Evolutionary conservation across 257 asterid genomes (phyloP), one percentile per base, ranked within the genome.

Genomic region (Rehmannia glutinosa): DNA sequence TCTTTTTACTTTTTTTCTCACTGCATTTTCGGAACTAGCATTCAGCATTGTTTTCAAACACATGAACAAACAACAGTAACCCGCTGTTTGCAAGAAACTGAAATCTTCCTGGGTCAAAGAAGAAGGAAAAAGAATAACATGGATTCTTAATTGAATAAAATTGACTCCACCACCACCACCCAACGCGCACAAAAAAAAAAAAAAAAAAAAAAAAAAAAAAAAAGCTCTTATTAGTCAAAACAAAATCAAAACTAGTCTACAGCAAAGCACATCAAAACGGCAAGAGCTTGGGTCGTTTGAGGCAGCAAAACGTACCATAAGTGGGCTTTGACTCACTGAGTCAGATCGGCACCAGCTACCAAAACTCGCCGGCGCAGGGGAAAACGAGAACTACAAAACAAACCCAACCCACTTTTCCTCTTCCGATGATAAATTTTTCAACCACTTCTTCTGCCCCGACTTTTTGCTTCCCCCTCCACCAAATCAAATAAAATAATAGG

Each of bases 261-360:
- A 74, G 27, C 13, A 71, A 36, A 38, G 59, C 57, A 36, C 60
- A 33, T 51, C 6, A 51, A 57, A 76, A 79, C 69, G 61, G 70
- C 70, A 38, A 33, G 33, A 28, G 42, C 10, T 8, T 19, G 52
- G 56, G 80, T 52, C 78, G 71, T 77, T 64, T 64, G 64, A 36
- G 25, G 68, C 59, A 72, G 49, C 51, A 43, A 73, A 75, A 5
- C 84, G 30, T 77, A 89, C 97, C 97, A 89, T 89, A 56, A 81
- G 30, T 67, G 65, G 53, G 58, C 84, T 66, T 73, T 47, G 82
- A 76, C 80, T 77, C 85, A 41, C 58, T 58, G 82, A 80, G 80
- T 77, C 88, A 78, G 84, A 86, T 84, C 95, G 85, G 83, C 68
- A 66, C 72, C 53, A 25, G 56, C 75, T 60, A 51, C 75, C 16